Evolutionary conservation across 2,329 filamentous ascomycete species (phyloP).

Genomic region (Pseudofabraea citricarpa): DNA sequence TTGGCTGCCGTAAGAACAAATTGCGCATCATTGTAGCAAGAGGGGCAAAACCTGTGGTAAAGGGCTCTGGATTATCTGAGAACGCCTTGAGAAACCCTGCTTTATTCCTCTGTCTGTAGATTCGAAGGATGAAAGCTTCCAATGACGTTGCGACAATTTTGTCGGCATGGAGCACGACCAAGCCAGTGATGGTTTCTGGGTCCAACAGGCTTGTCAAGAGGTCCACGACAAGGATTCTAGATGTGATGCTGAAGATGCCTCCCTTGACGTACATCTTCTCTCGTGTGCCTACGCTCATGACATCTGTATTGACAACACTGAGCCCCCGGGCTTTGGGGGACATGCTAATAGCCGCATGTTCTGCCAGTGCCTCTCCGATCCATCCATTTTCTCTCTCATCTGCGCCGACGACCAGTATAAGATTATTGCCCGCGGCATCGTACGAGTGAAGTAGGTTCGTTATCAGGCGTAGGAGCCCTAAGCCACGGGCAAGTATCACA

Average conservation of each 20-base stretch:
- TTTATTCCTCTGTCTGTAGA: conserved; percentile 94
- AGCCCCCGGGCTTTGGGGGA: conserved; percentile 78
- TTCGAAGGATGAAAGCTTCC: conserved; percentile 91
- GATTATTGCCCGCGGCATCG: conserved; percentile 90
- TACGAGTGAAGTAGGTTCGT: conserved; percentile 97
- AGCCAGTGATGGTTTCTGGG: conserved; percentile 78
- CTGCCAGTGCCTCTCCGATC: conserved; percentile 93
- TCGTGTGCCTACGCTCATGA: conserved; percentile 77
- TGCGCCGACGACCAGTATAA: conserved; percentile 84
- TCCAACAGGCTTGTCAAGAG: conserved; percentile 79
- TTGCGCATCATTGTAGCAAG: conserved; percentile 88
- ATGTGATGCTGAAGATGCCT: conserved; percentile 93
- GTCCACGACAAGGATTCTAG: conserved; percentile 90
- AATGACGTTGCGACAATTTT: conserved; percentile 78
- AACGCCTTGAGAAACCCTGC: conserved; percentile 92
- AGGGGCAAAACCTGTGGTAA: conserved; percentile 82
- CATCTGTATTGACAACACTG: conserved; percentile 90
- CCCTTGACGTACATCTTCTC: conserved; percentile 90
- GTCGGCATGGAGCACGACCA: conserved; percentile 86
- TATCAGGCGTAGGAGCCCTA: conserved; percentile 85
- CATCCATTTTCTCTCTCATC: conserved; percentile 92
- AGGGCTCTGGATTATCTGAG: conserved; percentile 87
- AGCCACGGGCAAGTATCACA: conserved; percentile 83
- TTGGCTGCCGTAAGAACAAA: conserved; percentile 81
- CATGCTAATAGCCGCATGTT: conserved; percentile 88